These are phyloP conservation scores for Boletellus emodensis DNA, from an alignment of 768 basidiomycete genomes.

Conservation along the genomic window DNA sequence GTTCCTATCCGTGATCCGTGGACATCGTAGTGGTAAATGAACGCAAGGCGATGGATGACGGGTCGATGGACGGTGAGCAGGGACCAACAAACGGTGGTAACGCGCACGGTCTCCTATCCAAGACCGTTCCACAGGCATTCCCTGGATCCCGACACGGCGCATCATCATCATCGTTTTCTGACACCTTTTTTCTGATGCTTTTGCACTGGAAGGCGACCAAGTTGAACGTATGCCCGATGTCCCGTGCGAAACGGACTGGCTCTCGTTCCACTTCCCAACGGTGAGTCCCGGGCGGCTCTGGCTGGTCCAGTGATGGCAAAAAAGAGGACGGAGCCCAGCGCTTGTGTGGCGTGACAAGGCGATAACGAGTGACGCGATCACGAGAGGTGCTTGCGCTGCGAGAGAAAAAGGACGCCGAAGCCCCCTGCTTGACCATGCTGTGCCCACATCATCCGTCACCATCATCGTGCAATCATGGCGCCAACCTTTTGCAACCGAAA, in stretches of 20 bases:
- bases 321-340: too few species aligned
- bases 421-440: background rate
- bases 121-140: background rate
- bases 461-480: background rate
- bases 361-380: background rate
- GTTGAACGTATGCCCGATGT: background rate
- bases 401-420: background rate
- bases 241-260: constrained; percentile 7
- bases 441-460: background rate
- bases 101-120: constrained; percentile 3
- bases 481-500: background rate
- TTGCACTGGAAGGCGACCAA: background rate
- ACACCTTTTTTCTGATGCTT: background rate
- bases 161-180: background rate
- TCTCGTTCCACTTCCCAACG: background rate
- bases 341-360: too few species aligned
- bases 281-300: too few species aligned
- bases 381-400: background rate
- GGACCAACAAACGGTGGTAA: background rate
- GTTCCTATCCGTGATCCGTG: constrained; percentile 19
- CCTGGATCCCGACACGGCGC: background rate
- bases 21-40: background rate
- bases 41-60: background rate
- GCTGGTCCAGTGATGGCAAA: too few species aligned
- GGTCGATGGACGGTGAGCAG: too few species aligned